These are phyloP conservation scores for Boletus edulis DNA, from an alignment of 768 basidiomycete species.

Conservation along the genomic window DNA sequence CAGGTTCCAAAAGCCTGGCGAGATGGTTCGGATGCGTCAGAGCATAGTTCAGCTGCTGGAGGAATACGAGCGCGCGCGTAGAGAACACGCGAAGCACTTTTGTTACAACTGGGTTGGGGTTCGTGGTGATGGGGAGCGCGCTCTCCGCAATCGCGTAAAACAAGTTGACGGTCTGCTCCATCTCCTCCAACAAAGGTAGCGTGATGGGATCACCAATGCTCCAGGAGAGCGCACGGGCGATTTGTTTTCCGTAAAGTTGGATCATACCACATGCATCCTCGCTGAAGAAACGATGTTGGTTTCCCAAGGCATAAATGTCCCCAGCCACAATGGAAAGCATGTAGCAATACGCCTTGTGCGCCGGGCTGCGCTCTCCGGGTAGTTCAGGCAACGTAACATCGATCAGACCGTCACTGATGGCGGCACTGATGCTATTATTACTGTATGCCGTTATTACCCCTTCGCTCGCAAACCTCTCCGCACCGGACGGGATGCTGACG, in stretches of 20 bases:
- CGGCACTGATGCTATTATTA: conserved; percentile 73
- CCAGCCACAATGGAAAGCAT: conserved; percentile 81
- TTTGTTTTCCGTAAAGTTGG: conserved; percentile 80
- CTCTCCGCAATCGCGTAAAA: conserved; percentile 73
- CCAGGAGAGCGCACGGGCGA: conserved; percentile 77
- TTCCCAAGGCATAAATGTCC: conserved; percentile 60
- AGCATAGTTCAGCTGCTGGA: conserved; percentile 89
- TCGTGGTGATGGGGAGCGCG: conserved; percentile 15
- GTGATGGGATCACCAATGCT: conserved; percentile 77
- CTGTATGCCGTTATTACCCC: conserved; percentile 81
- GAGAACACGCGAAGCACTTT: conserved; percentile 71
- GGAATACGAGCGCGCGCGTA: conserved; percentile 62
- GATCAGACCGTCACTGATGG: conserved; percentile 74
- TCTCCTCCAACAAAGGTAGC: conserved; percentile 74
- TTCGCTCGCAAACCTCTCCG: conserved; percentile 83
- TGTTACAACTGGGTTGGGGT: conserved; percentile 44
- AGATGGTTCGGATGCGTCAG: conserved; percentile 90
- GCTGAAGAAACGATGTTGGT: conserved; percentile 75
- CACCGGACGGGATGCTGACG: conserved; percentile 70
- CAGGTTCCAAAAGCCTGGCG: conserved; percentile 75
- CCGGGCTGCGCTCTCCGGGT: conserved; percentile 73
- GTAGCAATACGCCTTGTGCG: conserved; percentile 77
- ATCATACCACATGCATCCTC: conserved; percentile 84
- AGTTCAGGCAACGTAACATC: conserved; percentile 65
- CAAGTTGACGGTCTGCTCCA: conserved; percentile 74